Evolutionary conservation across 1,139 yeast species (phyloP).

Genomic region (Scheffersomyces quercinus): DNA sequence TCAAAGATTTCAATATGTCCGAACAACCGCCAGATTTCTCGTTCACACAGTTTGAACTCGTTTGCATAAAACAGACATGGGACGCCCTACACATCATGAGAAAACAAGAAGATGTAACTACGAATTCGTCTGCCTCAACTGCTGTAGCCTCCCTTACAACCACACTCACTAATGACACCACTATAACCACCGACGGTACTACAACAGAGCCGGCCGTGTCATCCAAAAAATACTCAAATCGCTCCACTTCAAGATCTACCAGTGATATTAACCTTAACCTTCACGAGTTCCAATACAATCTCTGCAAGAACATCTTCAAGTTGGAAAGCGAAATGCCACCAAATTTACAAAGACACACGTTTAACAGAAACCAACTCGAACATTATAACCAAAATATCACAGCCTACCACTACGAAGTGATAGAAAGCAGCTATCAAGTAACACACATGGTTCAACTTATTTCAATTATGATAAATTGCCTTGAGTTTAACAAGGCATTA

Average conservation of each 20-base stretch:
- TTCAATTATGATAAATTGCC: conserved; percentile 16
- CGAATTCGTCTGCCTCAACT: not conserved
- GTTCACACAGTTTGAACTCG: conserved; percentile 15
- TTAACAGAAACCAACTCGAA: conserved; percentile 6
- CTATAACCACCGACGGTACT: too few relatives aligned
- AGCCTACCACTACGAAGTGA: conserved; percentile 9
- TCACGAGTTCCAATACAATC: conserved; percentile 5
- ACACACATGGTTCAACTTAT: conserved; percentile 18
- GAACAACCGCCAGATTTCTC: conserved; percentile 5
- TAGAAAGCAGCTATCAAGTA: conserved; percentile 19
- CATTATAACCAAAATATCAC: conserved; percentile 8
- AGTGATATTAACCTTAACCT: conserved; percentile 4
- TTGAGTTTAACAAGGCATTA: conserved; percentile 14
- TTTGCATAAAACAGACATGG: conserved; percentile 16
- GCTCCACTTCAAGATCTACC: not conserved
- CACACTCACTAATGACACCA: not conserved
- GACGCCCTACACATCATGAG: conserved; percentile 10
- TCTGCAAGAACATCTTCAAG: conserved; percentile 9
- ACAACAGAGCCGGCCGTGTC: too few relatives aligned
- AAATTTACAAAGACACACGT: not conserved
- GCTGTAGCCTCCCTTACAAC: not conserved
- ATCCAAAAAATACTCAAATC: not conserved
- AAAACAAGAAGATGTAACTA: not conserved
- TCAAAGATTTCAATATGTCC: too few relatives aligned
- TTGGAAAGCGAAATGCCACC: conserved; percentile 4